Conservation (phyloP, 352 stramenopile genomes). For the Nothophytophthora sp. region DNA sequence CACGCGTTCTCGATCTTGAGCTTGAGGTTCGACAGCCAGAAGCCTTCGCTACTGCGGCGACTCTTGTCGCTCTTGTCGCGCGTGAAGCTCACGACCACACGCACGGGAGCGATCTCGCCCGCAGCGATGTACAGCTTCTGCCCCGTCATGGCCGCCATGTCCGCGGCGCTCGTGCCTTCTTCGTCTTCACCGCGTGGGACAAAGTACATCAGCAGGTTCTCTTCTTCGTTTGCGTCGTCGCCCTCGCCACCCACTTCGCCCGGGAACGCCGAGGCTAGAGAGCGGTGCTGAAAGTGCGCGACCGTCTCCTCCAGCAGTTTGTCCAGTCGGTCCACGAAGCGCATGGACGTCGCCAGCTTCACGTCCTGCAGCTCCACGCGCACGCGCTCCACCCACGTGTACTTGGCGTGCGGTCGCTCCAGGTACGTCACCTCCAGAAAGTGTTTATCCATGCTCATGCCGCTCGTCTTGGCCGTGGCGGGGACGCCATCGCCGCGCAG, state of each 20-base stretch:
- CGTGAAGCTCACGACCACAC: conserved; percentile 77
- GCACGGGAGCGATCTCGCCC: conserved; percentile 68
- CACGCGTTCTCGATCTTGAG: conserved; percentile 88
- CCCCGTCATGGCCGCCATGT: conserved; percentile 76
- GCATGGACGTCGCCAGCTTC: conserved; percentile 77
- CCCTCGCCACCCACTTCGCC: conserved; percentile 26
- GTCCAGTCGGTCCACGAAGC: conserved; percentile 75
- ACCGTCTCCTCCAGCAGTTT: conserved; percentile 60
- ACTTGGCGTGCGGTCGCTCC: conserved; percentile 70
- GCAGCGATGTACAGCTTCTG: conserved; percentile 78
- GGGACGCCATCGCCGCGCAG: conserved; percentile 14
- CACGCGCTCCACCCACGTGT: conserved; percentile 66
- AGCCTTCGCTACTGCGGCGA: conserved; percentile 35
- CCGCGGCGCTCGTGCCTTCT: conserved; percentile 11
- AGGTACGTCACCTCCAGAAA: conserved; percentile 76
- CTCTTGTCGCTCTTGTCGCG: conserved; percentile 63
- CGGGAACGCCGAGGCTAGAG: conserved; percentile 46
- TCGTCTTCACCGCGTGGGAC: conserved; percentile 45
- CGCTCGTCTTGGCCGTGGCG: conserved; percentile 10
- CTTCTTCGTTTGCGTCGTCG: conserved; percentile 31
- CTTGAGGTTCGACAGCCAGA: conserved; percentile 85
- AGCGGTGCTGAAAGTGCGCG: conserved; percentile 68
- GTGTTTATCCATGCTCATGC: conserved; percentile 41
- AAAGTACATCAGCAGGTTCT: conserved; percentile 76
- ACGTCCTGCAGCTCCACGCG: conserved; percentile 67